phyloP scores from a whole-genome alignment of 495 filamentous ascomycete genomes.

The Lichina pygmaea region DNA sequence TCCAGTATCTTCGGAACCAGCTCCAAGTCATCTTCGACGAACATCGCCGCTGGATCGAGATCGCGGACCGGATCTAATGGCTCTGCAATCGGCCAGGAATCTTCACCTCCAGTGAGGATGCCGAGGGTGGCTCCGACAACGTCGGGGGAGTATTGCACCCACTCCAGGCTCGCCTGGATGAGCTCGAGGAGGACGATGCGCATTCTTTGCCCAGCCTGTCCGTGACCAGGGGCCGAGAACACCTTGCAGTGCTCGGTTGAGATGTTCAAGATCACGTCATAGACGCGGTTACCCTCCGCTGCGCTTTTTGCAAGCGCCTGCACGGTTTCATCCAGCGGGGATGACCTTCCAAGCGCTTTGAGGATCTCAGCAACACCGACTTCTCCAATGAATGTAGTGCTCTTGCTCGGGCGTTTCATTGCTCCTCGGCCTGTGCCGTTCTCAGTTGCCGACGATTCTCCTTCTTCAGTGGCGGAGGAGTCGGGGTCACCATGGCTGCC shows the following conservation, averaged over 20 bases:
- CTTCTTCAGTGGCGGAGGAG: constrained; percentile 10
- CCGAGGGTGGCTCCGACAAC: constrained; percentile 33
- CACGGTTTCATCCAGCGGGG: constrained; percentile 16
- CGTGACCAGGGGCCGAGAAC: constrained; percentile 18
- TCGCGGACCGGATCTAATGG: constrained; percentile 12
- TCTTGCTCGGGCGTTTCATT: background rate
- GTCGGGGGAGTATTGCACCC: constrained; percentile 38
- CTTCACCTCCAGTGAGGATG: constrained; percentile 24
- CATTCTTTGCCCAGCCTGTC: constrained; percentile 16
- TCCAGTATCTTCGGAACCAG: constrained; percentile 29
- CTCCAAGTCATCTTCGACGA: constrained; percentile 25
- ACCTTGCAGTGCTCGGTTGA: constrained; percentile 20
- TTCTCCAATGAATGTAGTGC: background rate
- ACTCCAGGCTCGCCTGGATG: constrained; percentile 25
- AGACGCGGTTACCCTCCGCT: constrained; percentile 26
- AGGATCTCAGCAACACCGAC: constrained; percentile 18
- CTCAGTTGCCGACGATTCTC: constrained; percentile 5
- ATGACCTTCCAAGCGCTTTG: constrained; percentile 17
- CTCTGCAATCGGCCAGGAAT: constrained; percentile 20
- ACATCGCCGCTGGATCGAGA: constrained; percentile 18
- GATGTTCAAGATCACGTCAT: constrained; percentile 33
- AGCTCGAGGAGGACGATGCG: constrained; percentile 36
- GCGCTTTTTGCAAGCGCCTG: constrained; percentile 21
- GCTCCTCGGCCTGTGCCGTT: background rate
- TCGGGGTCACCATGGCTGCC: constrained; percentile 12